phyloP scores from a whole-genome alignment of 805 yeast genomes.

The Metschnikowia orientalis region DNA sequence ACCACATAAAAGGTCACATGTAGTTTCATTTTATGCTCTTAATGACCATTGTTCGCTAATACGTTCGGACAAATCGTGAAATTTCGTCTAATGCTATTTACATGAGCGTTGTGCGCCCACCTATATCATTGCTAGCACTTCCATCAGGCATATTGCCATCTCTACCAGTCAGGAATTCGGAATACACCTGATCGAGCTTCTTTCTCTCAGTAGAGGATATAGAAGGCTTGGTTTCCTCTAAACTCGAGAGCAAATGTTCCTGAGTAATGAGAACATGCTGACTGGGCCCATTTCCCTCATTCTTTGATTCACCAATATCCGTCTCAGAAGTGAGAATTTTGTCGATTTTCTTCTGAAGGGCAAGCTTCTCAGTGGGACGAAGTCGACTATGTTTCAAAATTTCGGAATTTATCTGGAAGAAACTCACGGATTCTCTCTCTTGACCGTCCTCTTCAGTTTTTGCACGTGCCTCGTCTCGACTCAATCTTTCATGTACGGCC shows the following conservation, averaged over 20 bases:
- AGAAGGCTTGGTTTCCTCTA: conserved; percentile 81
- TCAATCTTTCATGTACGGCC: conserved; percentile 72
- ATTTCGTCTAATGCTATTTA: too few species aligned
- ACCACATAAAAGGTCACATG: too few species aligned
- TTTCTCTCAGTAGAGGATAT: conserved; percentile 68
- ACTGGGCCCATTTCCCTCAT: conserved; percentile 8
- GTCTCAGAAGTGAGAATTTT: conserved; percentile 23
- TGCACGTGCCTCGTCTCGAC: conserved; percentile 28
- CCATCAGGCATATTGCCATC: conserved; percentile 91
- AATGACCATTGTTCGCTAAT: too few species aligned
- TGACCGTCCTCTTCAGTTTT: conserved; percentile 12
- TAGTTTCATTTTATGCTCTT: too few species aligned
- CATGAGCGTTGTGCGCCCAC: conserved; percentile 82
- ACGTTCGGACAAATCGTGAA: too few species aligned
- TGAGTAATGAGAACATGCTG: conserved; percentile 44
- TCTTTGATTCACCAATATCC: conserved; percentile 4
- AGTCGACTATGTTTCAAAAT: conserved; percentile 24
- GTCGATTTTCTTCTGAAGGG: conserved; percentile 41
- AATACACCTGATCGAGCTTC: conserved; percentile 62
- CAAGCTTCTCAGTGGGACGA: conserved; percentile 38
- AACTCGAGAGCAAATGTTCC: conserved; percentile 56
- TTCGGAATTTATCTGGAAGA: conserved; percentile 39
- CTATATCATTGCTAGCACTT: conserved; percentile 70
- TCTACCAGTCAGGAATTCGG: conserved; percentile 67
- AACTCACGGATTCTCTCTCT: conserved; percentile 26